Evolutionary conservation across 768 basidiomycete genomes (phyloP).

Genomic region (Russula compacta): DNA sequence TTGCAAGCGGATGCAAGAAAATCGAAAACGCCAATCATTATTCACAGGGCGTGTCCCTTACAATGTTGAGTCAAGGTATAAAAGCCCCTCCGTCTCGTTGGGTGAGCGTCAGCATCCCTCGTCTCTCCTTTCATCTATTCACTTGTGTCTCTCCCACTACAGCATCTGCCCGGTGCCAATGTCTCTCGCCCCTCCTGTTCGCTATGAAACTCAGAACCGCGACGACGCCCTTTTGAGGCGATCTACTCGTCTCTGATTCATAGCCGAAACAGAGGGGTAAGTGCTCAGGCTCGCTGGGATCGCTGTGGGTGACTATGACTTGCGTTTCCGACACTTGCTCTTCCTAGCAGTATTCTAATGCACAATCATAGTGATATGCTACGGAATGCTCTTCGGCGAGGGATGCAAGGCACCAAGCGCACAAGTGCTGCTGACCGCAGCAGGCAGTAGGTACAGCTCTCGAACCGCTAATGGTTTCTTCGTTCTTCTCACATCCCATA

Average conservation of each 20-base stretch:
- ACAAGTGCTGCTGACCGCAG: neutral
- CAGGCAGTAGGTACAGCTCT: neutral
- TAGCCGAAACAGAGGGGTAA: conserved; percentile 18
- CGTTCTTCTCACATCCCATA: neutral
- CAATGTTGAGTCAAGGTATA: conserved; percentile 5
- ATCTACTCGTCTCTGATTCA: conserved; percentile 14
- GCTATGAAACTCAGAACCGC: conserved; percentile 14
- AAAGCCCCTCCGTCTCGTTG: neutral
- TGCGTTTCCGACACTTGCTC: neutral
- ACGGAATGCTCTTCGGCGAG: neutral
- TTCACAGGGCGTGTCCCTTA: neutral
- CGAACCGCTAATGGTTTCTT: neutral
- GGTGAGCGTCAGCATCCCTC: neutral
- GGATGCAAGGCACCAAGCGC: neutral
- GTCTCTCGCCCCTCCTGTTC: conserved; percentile 7
- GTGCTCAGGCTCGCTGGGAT: conserved; percentile 5
- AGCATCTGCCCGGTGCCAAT: neutral
- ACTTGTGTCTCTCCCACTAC: neutral
- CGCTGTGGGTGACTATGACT: neutral
- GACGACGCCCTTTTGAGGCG: conserved; percentile 3
- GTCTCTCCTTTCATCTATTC: neutral
- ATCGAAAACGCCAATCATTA: conserved; percentile 5
- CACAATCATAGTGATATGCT: no score
- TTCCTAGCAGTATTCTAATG: neutral
- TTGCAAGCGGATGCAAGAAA: conserved; percentile 3